Evolutionary conservation across 805 yeast genomes (phyloP).

Genomic region (Diddensiella transvaalensis): DNA sequence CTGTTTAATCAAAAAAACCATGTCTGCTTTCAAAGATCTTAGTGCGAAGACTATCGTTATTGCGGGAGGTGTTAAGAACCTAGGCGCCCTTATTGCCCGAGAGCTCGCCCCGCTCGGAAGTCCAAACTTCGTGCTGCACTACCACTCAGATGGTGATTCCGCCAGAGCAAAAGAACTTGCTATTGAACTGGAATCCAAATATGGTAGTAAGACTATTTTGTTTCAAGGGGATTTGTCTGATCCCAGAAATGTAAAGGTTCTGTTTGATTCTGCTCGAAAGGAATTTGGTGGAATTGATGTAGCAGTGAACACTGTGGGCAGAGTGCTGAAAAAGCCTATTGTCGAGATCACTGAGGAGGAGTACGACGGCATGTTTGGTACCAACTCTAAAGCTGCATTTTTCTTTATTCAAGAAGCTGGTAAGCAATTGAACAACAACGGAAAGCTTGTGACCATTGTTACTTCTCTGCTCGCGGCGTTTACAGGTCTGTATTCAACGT

Average conservation of each 20-base stretch:
- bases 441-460: slow-evolving; percentile 54
- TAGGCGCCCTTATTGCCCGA: slow-evolving; percentile 51
- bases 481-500: slow-evolving; percentile 58
- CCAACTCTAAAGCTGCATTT: slow-evolving; percentile 59
- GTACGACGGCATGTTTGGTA: slow-evolving; percentile 49
- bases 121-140: slow-evolving; percentile 49
- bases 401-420: slow-evolving; percentile 58
- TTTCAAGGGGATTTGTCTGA: slow-evolving; percentile 43
- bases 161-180: slow-evolving; percentile 38
- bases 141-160: slow-evolving; percentile 44
- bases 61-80: slow-evolving; percentile 61
- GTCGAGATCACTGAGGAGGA: slow-evolving; percentile 51
- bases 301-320: slow-evolving; percentile 68
- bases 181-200: slow-evolving; percentile 33
- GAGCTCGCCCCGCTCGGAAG: slow-evolving; percentile 56
- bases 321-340: slow-evolving; percentile 59
- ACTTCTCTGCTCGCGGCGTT: slow-evolving; percentile 67
- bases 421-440: slow-evolving; percentile 46
- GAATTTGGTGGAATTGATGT: slow-evolving; percentile 52
- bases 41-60: slow-evolving; percentile 50
- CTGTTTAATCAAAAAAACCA: slow-evolving; percentile 3
- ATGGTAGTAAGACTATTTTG: slow-evolving; percentile 40
- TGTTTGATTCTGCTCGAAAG: slow-evolving; percentile 45
- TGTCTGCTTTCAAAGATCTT: slow-evolving; percentile 22
- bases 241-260: slow-evolving; percentile 40